Percentiles rank a stretch among this genome's conserved stretches.
phyloP scores from a whole-genome alignment of 805 yeast species.

The Candida dendrica region DNA sequence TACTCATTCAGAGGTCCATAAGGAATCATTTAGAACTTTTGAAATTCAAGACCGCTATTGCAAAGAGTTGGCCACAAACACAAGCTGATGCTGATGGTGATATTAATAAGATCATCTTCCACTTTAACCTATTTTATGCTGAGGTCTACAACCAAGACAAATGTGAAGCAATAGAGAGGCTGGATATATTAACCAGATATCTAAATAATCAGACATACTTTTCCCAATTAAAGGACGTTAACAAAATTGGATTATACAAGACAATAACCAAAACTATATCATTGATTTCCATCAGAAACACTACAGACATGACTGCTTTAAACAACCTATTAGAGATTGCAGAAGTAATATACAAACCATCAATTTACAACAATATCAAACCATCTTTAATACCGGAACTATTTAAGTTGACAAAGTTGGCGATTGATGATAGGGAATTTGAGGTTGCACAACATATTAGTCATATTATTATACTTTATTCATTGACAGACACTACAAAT shows the following conservation, averaged over 20 bases:
- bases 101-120: conserved; percentile 9
- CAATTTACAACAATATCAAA: neutral
- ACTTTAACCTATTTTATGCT: conserved; percentile 25
- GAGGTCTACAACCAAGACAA: conserved; percentile 11
- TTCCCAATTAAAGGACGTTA: neutral
- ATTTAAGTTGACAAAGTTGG: conserved; percentile 8
- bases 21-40: conserved; percentile 31
- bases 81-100: conserved; percentile 5
- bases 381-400: neutral
- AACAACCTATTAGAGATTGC: neutral
- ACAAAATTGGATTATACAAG: conserved; percentile 1
- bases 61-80: conserved; percentile 15
- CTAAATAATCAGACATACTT: neutral
- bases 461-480: conserved; percentile 12
- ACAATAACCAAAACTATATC: neutral
- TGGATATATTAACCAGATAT: conserved; percentile 2
- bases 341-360: neutral
- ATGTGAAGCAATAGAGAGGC: neutral
- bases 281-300: neutral
- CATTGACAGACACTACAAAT: conserved; percentile 11
- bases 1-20: conserved; percentile 41
- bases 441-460: conserved; percentile 6
- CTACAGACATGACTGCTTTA: neutral
- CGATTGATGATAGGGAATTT: conserved; percentile 20
- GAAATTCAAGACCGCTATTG: conserved; percentile 15